Conservation (phyloP, 441 rosid species). For the Sinapis alba region DNA sequence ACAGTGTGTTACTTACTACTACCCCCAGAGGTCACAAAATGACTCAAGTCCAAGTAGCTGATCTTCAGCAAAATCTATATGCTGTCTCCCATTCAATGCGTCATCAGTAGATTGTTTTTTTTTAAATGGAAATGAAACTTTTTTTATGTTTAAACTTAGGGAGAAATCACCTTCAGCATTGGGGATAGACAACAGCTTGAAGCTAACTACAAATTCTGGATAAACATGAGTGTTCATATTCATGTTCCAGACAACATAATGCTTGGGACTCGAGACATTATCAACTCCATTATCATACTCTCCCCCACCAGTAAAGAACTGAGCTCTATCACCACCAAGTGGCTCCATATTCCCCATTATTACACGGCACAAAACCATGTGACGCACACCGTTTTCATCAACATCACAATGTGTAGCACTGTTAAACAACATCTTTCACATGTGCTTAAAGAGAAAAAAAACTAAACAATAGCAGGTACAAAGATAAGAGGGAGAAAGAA, state of each 20-base stretch:
- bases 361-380: constrained; percentile 83
- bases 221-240: constrained; percentile 83
- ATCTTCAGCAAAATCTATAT: constrained; percentile 23
- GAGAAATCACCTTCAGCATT: constrained; percentile 47
- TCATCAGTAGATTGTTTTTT: constrained; percentile 42
- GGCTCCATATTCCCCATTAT: constrained; percentile 94
- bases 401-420: constrained; percentile 85
- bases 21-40: constrained; percentile 29
- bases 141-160: background rate
- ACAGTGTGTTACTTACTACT: constrained; percentile 8
- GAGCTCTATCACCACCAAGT: constrained; percentile 55
- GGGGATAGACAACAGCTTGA: constrained; percentile 66
- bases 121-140: background rate
- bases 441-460: constrained; percentile 23
- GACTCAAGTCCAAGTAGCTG: constrained; percentile 15
- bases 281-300: constrained; percentile 92
- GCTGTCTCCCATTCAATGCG: constrained; percentile 43
- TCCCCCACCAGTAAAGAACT: constrained; percentile 58
- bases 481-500: background rate
- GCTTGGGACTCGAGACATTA: constrained; percentile 67
- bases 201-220: constrained; percentile 94
- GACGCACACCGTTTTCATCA: constrained; percentile 82
- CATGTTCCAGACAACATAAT: constrained; percentile 83
- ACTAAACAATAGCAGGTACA: background rate
- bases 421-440: constrained; percentile 44